These are phyloP conservation scores for Plasmodium gallinaceum DNA, from an alignment of 169 alveolate species.

Conservation along the genomic window DNA sequence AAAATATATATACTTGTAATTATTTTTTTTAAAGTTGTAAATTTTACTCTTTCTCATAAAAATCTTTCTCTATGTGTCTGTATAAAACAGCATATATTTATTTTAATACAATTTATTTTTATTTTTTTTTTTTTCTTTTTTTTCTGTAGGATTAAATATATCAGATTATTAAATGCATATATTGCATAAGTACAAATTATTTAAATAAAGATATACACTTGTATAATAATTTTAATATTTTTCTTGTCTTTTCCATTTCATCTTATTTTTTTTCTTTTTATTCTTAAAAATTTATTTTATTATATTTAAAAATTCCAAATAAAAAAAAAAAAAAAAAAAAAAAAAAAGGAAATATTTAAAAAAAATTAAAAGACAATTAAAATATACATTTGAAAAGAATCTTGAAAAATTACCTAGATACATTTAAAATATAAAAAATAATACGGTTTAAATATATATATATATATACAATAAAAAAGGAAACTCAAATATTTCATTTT, in stretches of 20 bases:
- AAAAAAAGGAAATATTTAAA: not conserved
- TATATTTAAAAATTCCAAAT: not conserved
- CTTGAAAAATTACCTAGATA: not conserved
- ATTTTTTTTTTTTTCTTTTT: not conserved
- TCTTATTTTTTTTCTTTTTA: not conserved
- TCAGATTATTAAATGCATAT: not conserved
- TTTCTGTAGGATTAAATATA: not conserved
- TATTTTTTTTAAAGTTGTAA: too few species aligned
- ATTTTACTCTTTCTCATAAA: too few species aligned
- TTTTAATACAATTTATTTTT: too few species aligned
- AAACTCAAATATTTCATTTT: not conserved
- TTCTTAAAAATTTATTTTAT: too few species aligned
- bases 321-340: not conserved
- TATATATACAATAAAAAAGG: not conserved
- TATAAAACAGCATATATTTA: too few species aligned
- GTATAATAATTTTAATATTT: not conserved
- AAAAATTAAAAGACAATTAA: not conserved
- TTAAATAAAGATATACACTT: not conserved
- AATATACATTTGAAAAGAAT: not conserved
- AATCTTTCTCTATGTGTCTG: too few species aligned
- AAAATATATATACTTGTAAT: too few species aligned
- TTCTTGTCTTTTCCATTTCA: not conserved
- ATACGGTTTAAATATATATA: not conserved
- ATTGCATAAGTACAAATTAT: not conserved
- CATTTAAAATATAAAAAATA: not conserved